phyloP scores from a whole-genome alignment of 2,329 filamentous ascomycete species.

The Aspergillus ochraceus region DNA sequence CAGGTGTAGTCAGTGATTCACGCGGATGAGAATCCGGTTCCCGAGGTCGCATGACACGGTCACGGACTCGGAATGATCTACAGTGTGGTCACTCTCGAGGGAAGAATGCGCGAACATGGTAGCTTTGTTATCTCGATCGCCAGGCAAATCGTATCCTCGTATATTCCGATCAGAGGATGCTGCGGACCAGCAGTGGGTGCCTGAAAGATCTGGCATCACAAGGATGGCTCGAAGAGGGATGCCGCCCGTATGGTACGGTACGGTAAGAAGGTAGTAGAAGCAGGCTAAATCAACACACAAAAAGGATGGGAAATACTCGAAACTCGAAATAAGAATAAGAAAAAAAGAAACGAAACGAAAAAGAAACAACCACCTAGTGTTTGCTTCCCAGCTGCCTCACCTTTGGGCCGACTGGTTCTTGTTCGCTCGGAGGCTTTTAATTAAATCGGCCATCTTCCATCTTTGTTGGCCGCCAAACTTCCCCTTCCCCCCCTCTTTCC shows the following conservation, averaged over 20 bases:
- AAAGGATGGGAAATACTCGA: neutral
- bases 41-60: neutral
- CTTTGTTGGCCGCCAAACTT: neutral
- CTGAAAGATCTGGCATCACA: neutral
- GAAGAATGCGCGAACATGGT: no score
- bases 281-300: slow-evolving; percentile 8
- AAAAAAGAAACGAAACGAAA: neutral
- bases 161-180: no score
- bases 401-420: neutral
- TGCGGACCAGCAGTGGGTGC: neutral
- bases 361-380: neutral
- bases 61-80: neutral
- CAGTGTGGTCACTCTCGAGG: neutral
- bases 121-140: neutral
- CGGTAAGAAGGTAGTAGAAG: neutral
- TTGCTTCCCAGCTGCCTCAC: neutral
- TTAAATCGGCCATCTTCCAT: neutral
- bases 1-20: neutral
- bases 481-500: neutral
- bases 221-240: neutral
- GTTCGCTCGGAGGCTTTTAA: no score
- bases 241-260: neutral
- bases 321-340: neutral
- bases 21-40: neutral
- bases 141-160: no score